These are phyloP conservation scores for Hypoxylon sp. DNA, from an alignment of 2,329 filamentous ascomycete genomes.

Conservation along the genomic window DNA sequence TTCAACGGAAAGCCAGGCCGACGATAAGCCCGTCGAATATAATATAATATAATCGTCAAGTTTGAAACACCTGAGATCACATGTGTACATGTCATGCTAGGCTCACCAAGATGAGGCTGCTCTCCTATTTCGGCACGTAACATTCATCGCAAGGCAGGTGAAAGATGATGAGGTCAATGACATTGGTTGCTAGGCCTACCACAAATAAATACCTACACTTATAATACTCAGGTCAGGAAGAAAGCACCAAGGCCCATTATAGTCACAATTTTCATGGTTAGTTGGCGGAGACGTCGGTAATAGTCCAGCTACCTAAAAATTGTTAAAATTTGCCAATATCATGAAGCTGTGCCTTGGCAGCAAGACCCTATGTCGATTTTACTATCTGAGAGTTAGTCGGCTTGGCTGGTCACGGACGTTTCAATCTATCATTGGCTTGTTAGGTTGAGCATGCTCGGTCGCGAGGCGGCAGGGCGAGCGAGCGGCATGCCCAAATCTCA, in stretches of 20 bases:
- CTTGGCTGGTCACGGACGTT: background rate
- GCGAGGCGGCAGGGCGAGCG: too few relatives aligned
- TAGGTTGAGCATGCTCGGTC: slow-evolving; percentile 3
- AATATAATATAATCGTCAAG: too few relatives aligned
- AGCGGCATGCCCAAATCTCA: slow-evolving; percentile 11
- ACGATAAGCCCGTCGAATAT: too few relatives aligned
- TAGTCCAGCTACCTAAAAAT: background rate
- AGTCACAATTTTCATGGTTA: background rate
- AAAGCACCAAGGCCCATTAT: background rate
- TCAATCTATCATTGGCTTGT: slow-evolving; percentile 9
- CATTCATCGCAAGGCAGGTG: too few relatives aligned
- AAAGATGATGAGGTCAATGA: background rate
- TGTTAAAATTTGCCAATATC: background rate
- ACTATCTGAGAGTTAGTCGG: background rate
- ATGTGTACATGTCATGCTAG: background rate
- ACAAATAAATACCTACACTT: background rate
- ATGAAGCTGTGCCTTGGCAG: background rate
- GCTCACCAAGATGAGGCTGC: background rate
- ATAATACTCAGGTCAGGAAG: too few relatives aligned
- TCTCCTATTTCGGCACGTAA: too few relatives aligned
- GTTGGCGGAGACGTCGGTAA: background rate
- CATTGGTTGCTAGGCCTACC: background rate
- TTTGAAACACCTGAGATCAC: too few relatives aligned
- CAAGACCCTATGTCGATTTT: background rate
- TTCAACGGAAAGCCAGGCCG: too few relatives aligned